phyloP scores from a whole-genome alignment of 805 yeast species.

The Ogataea methylovora region DNA sequence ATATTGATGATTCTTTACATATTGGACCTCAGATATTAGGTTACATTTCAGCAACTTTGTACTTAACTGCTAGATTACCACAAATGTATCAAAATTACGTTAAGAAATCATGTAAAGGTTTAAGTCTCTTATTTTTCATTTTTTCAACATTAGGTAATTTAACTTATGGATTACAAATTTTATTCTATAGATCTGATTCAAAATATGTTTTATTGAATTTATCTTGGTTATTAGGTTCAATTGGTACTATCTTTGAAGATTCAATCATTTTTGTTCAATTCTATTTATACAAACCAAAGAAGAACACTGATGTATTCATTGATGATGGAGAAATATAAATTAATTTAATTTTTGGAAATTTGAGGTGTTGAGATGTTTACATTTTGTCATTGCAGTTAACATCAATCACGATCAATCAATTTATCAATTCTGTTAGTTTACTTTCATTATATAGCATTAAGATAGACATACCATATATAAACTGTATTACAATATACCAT shows the following conservation, averaged over 20 bases:
- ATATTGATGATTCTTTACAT: conserved; percentile 13
- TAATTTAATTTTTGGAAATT: too few relatives aligned
- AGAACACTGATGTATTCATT: not conserved
- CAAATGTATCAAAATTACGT: conserved; percentile 76
- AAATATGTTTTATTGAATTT: conserved; percentile 54
- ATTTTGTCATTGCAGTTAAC: too few relatives aligned
- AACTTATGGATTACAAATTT: conserved; percentile 68
- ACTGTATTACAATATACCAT: not conserved
- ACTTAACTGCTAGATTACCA: conserved; percentile 69
- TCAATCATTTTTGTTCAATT: conserved; percentile 59
- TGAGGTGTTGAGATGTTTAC: too few relatives aligned
- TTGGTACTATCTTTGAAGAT: conserved; percentile 74
- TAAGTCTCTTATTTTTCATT: conserved; percentile 73
- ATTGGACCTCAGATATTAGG: conserved; percentile 64
- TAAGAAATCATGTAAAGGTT: conserved; percentile 77
- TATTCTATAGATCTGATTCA: conserved; percentile 55
- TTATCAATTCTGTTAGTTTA: too few relatives aligned
- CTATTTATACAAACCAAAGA: conserved; percentile 41
- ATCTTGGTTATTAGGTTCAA: conserved; percentile 73
- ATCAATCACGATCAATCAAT: too few relatives aligned
- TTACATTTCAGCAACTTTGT: conserved; percentile 58
- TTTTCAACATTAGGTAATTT: conserved; percentile 69
- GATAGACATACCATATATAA: too few relatives aligned
- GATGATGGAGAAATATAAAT: not conserved
- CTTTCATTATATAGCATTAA: too few relatives aligned